phyloP scores from a whole-genome alignment of 352 stramenopile species.

The Peronospora farinosa region DNA sequence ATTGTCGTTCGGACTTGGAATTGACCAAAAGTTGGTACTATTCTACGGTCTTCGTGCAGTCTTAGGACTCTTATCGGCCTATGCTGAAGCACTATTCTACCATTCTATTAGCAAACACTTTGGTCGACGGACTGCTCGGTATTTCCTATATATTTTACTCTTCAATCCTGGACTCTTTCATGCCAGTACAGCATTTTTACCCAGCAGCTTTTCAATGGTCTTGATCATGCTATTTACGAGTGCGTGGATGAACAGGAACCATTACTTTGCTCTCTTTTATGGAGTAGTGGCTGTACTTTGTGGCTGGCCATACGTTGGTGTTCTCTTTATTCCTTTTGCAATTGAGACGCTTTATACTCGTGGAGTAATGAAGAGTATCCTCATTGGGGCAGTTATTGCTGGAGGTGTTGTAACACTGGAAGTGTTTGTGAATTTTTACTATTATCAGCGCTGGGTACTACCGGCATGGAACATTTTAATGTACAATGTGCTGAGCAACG shows the following conservation, averaged over 20 bases:
- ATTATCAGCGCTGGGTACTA: constrained; percentile 63
- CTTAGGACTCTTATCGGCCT: constrained; percentile 68
- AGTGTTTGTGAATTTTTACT: constrained; percentile 76
- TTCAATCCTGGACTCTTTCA: constrained; percentile 91
- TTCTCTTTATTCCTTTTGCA: constrained; percentile 93
- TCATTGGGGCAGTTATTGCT: constrained; percentile 57
- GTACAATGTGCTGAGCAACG: constrained; percentile 91
- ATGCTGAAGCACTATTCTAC: constrained; percentile 86
- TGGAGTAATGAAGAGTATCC: constrained; percentile 45
- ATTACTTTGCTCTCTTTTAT: constrained; percentile 72
- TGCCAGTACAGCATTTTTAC: constrained; percentile 88
- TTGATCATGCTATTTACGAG: constrained; percentile 71
- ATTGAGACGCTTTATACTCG: constrained; percentile 66
- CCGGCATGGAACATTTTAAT: constrained; percentile 91
- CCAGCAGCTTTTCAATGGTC: constrained; percentile 88
- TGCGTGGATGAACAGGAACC: constrained; percentile 74
- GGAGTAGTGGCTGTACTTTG: constrained; percentile 89
- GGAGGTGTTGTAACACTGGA: constrained; percentile 70
- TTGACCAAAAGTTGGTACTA: constrained; percentile 64
- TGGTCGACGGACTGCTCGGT: constrained; percentile 51
- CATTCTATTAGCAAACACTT: constrained; percentile 54
- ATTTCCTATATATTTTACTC: constrained; percentile 72
- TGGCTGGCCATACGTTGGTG: constrained; percentile 96
- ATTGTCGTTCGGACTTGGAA: constrained; percentile 31
- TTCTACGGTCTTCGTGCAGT: constrained; percentile 88